Conservation (phyloP, 495 filamentous ascomycete species). For the Hypoxylon cercidicola region DNA sequence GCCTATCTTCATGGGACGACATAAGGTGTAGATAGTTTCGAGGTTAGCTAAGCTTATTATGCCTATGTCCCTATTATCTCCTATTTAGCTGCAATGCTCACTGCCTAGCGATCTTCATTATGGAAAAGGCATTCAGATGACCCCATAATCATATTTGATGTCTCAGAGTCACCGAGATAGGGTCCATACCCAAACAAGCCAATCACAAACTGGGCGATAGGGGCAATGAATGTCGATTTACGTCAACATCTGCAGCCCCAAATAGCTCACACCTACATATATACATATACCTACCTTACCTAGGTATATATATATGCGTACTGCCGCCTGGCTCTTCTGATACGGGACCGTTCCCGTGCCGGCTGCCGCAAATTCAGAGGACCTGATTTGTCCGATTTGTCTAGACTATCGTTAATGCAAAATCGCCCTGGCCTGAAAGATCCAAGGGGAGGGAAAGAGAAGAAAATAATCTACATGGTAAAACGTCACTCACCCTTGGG, state of each 20-base stretch:
- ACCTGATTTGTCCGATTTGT: slow-evolving; percentile 31
- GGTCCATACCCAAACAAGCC: slow-evolving; percentile 24
- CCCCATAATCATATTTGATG: slow-evolving; percentile 29
- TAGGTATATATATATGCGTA: slow-evolving; percentile 36
- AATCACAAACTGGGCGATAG: slow-evolving; percentile 31
- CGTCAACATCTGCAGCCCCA: slow-evolving; percentile 43
- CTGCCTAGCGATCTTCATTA: slow-evolving; percentile 2
- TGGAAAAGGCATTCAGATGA: slow-evolving; percentile 15
- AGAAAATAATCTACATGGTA: slow-evolving; percentile 8
- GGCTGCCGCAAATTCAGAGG: slow-evolving; percentile 18
- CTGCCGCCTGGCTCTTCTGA: slow-evolving; percentile 21
- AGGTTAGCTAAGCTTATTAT: background rate
- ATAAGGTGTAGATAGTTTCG: background rate
- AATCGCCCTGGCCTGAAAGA: slow-evolving; percentile 11
- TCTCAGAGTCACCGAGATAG: slow-evolving; percentile 32
- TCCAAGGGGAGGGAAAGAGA: slow-evolving; percentile 9
- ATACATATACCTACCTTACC: no score
- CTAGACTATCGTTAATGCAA: slow-evolving; percentile 29
- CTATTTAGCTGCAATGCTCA: background rate
- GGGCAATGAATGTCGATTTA: slow-evolving; percentile 34
- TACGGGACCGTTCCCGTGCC: slow-evolving; percentile 29
- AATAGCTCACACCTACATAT: slow-evolving; percentile 23
- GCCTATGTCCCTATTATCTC: slow-evolving; percentile 1
- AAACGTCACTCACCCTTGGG: slow-evolving; percentile 28
- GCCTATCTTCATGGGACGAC: no score